Conservation (phyloP, 805 yeast genomes). For the Saccharomycopsis sp. region DNA sequence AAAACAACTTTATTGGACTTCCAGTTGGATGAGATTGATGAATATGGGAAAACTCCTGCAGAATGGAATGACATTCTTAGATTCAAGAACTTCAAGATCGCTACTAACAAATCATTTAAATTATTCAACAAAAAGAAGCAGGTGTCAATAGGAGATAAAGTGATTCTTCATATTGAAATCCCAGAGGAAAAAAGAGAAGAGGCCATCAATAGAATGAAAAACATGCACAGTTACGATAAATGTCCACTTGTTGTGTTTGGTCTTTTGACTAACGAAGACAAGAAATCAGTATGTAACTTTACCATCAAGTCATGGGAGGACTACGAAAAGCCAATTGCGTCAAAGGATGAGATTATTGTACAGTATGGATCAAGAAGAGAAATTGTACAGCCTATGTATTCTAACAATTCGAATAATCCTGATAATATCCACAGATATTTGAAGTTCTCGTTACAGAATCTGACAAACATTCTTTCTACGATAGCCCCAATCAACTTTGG, state of each 20-base stretch:
- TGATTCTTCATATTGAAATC: conserved; percentile 52
- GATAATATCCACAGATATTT: conserved; percentile 86
- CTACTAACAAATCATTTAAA: conserved; percentile 52
- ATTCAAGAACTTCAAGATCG: conserved; percentile 68
- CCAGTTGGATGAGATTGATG: conserved; percentile 74
- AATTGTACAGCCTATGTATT: conserved; percentile 64
- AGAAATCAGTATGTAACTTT: conserved; percentile 74
- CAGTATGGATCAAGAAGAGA: conserved; percentile 94
- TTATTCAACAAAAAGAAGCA: conserved; percentile 43
- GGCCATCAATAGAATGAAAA: conserved; percentile 27
- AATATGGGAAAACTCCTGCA: conserved; percentile 65
- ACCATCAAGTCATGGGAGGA: conserved; percentile 86
- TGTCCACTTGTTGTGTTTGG: conserved; percentile 64
- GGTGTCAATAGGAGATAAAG: conserved; percentile 51
- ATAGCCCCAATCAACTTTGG: conserved; percentile 84
- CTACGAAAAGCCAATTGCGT: conserved; percentile 74
- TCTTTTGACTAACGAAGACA: conserved; percentile 78
- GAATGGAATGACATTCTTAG: conserved; percentile 67
- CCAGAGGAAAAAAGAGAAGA: conserved; percentile 35
- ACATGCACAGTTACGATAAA: conserved; percentile 36
- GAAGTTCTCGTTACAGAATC: conserved; percentile 75
- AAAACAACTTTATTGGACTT: conserved; percentile 76
- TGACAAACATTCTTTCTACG: conserved; percentile 71
- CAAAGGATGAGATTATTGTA: conserved; percentile 73
- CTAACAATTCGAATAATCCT: conserved; percentile 66